Base-by-base conservation (phyloP, 176 grass and related monocot species). In the Leersia perrieri region DNA sequence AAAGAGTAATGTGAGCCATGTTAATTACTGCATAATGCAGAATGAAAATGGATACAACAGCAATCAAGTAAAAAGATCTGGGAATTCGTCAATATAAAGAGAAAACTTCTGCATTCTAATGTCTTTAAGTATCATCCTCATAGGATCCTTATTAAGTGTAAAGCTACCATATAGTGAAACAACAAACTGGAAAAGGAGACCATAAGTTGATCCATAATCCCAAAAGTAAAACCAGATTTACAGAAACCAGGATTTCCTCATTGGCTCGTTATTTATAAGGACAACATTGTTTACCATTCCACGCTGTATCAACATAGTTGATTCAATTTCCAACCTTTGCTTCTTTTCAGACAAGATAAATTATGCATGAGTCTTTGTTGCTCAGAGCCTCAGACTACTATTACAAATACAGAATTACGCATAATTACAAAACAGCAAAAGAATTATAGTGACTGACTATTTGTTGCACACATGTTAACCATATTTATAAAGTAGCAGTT, bases 121-220 rank as follows among this genome's bases (percentile, higher is more conserved):
- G 39, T n/a, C 25, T 78, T 78, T 62, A 44, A 65, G 45, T 60
- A 47, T 47, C 44, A 20, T 40, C 1, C 18, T 9, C n/a, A 78
- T 34, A 60, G 74, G 75, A 77, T 69, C 51, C 26, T 22, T 69
- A 27, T 76, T 47, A 45, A 60, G 30, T 40, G 73, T 22, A 41
- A 41, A 79, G 9, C 9, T 60, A 51, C 5, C 14, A 82, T 2
- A 47, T 63, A 65, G 73, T 67, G 11, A 6, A 22, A 30, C 38
- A 35, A 42, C 11, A 35, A 42, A 58, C n/a, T 71, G 8, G 53
- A 57, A 58, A 77, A 5, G n/a, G 29, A 29, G 33, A 15, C 32
- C 35, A 66, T 15, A 22, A 22, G 29, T 33, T 32, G 8, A 32
- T 55, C 32, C 35, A 71, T 4, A 51, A 75, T 12, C 39, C 47